Conservation (phyloP, 768 basidiomycete genomes). For the Pisolithus orientalis region DNA sequence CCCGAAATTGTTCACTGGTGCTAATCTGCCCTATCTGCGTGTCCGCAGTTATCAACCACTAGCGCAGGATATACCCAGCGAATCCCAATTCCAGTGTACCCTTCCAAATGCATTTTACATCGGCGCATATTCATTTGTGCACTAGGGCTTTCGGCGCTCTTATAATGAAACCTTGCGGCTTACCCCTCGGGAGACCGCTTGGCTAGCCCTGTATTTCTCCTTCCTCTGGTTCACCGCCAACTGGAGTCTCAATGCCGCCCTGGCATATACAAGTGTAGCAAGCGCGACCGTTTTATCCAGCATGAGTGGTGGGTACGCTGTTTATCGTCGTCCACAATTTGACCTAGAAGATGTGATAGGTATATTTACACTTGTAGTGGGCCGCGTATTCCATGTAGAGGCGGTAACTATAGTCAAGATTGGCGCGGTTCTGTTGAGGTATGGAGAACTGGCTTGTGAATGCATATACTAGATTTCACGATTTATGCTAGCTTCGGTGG, state of each 20-base stretch:
- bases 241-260: slow-evolving; percentile 79
- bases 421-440: slow-evolving; percentile 77
- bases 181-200: slow-evolving; percentile 63
- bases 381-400: slow-evolving; percentile 79
- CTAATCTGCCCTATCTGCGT: background rate
- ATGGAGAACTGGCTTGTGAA: slow-evolving; percentile 8
- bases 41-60: slow-evolving; percentile 20
- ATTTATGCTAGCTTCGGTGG: slow-evolving; percentile 59
- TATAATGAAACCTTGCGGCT: slow-evolving; percentile 34
- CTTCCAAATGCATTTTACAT: background rate
- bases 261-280: slow-evolving; percentile 89
- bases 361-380: slow-evolving; percentile 87
- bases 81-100: slow-evolving; percentile 15
- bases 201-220: slow-evolving; percentile 75
- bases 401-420: slow-evolving; percentile 65
- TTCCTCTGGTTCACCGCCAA: slow-evolving; percentile 93
- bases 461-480: slow-evolving; percentile 1
- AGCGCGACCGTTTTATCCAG: slow-evolving; percentile 86
- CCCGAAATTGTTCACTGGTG: background rate
- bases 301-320: slow-evolving; percentile 66
- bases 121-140: background rate
- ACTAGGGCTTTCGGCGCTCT: slow-evolving; percentile 7
- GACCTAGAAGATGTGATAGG: slow-evolving; percentile 39
- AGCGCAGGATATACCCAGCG: slow-evolving; percentile 7
- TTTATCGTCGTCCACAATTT: background rate